A percentile compares a stretch with the other conserved stretches of the same genome.
These are phyloP conservation scores for Phytophthora chlamydospora DNA, from an alignment of 352 stramenopile genomes.

Conservation along the genomic window DNA sequence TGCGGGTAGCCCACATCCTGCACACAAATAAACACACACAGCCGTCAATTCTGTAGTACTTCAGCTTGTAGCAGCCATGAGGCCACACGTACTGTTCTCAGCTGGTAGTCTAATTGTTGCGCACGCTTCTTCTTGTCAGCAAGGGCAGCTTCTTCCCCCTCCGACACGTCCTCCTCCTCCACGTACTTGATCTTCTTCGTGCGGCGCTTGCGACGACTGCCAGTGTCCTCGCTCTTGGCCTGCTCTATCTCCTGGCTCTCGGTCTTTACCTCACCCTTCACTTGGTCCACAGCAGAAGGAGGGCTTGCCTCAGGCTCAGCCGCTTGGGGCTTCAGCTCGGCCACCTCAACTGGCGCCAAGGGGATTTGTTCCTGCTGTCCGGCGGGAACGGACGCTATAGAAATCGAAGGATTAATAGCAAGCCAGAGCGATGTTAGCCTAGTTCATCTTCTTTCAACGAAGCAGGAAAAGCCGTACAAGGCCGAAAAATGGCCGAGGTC, in stretches of 20 bases:
- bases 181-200: constrained; percentile 81
- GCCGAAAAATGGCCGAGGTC: constrained; percentile 4
- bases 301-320: constrained; percentile 18
- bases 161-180: constrained; percentile 71
- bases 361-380: constrained; percentile 6
- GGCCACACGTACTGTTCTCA: constrained; percentile 42
- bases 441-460: constrained; percentile 1
- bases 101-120: constrained; percentile 81
- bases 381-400: constrained; percentile 2
- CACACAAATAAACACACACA: constrained; percentile 11
- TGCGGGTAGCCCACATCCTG: constrained; percentile 71
- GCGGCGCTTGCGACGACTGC: constrained; percentile 47
- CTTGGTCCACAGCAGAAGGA: not conserved
- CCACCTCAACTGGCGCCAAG: not conserved
- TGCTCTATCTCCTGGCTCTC: constrained; percentile 2
- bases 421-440: not conserved
- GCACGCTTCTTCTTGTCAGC: constrained; percentile 73
- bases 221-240: constrained; percentile 20
- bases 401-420: not conserved
- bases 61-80: not conserved
- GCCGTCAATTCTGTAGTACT: constrained; percentile 7
- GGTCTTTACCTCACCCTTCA: constrained; percentile 4
- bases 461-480: constrained; percentile 5
- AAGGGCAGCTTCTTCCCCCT: constrained; percentile 60
- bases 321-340: constrained; percentile 1